Percentiles rank a stretch among this genome's conserved stretches.
These are phyloP conservation scores for Myriosclerotinia duriaeana DNA, from an alignment of 2,329 filamentous ascomycete species.

Conservation along the genomic window DNA sequence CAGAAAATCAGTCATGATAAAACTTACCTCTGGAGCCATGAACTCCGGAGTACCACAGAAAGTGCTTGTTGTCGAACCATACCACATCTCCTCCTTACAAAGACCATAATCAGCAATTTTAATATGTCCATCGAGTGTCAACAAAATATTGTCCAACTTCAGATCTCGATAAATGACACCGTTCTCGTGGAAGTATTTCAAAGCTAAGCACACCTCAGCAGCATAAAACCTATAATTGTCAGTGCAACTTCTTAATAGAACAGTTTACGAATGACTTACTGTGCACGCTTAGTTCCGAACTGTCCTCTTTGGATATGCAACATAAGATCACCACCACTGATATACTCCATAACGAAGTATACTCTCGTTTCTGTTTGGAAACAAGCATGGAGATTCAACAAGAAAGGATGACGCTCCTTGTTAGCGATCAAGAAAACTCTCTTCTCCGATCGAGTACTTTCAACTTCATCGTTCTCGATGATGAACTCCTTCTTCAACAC, in stretches of 20 bases:
- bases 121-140: slow-evolving; percentile 94
- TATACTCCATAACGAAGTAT: slow-evolving; percentile 99
- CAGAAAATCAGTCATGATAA: slow-evolving; percentile 21
- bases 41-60: slow-evolving; percentile 99
- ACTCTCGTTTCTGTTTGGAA: slow-evolving; percentile 98
- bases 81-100: slow-evolving; percentile 99
- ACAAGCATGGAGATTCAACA: slow-evolving; percentile 92
- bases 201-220: slow-evolving; percentile 90
- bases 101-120: slow-evolving; percentile 98
- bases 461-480: slow-evolving; percentile 98
- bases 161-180: slow-evolving; percentile 92
- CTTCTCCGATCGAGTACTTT: slow-evolving; percentile 97
- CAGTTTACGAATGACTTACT: slow-evolving; percentile 58
- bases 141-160: slow-evolving; percentile 83
- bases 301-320: slow-evolving; percentile 96
- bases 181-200: slow-evolving; percentile 99
- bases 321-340: slow-evolving; percentile 98
- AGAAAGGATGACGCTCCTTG: slow-evolving; percentile 92
- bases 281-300: slow-evolving; percentile 92
- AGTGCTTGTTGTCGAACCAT: slow-evolving; percentile 91
- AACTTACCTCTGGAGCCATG: slow-evolving; percentile 89
- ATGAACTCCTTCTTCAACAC: slow-evolving; percentile 99
- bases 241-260: slow-evolving; percentile 29
- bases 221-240: slow-evolving; percentile 74
- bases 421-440: slow-evolving; percentile 96